These are phyloP conservation scores for Sedum album DNA, from an alignment of 164 flowering plant species.

Conservation along the genomic window DNA sequence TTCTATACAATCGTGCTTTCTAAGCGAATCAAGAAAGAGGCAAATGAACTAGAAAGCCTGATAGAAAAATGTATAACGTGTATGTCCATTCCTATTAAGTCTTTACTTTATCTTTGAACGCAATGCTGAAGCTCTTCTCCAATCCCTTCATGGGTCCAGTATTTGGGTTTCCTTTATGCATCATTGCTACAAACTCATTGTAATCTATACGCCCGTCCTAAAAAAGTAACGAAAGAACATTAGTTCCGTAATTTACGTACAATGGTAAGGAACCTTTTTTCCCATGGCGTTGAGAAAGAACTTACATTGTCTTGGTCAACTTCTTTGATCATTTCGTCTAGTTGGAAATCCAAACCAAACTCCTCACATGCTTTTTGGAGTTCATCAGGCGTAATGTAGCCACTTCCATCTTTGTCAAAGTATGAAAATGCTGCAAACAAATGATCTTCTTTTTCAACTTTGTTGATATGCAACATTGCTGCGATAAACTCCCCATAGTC, in stretches of 20 bases:
- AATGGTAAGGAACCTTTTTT: not conserved
- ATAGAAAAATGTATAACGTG: not conserved
- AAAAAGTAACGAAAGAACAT: not conserved
- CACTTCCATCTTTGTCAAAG: conserved; percentile 7
- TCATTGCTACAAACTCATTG: conserved; percentile 5
- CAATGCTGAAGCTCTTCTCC: conserved; percentile 2
- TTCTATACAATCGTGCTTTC: not conserved
- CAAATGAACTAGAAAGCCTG: not conserved
- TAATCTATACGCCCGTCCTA: conserved; percentile 3
- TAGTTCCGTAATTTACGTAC: not conserved
- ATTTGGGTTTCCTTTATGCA: conserved; percentile 2
- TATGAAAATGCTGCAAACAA: not conserved
- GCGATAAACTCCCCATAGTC: conserved; percentile 6
- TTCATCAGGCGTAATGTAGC: conserved; percentile 1
- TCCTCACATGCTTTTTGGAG: conserved; percentile 6
- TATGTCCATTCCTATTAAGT: not conserved
- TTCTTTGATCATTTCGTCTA: not conserved
- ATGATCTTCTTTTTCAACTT: not conserved
- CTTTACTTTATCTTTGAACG: not conserved
- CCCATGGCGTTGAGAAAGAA: not conserved
- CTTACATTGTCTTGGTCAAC: conserved; percentile 8
- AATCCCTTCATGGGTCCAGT: conserved; percentile 8
- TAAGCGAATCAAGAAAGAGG: not conserved
- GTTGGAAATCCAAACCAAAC: conserved; percentile 2
- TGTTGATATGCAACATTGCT: conserved; percentile 5